Base-by-base conservation (phyloP, 371 early-diverging fungal genomes). In the Paraphysoderma sedebokerense region DNA sequence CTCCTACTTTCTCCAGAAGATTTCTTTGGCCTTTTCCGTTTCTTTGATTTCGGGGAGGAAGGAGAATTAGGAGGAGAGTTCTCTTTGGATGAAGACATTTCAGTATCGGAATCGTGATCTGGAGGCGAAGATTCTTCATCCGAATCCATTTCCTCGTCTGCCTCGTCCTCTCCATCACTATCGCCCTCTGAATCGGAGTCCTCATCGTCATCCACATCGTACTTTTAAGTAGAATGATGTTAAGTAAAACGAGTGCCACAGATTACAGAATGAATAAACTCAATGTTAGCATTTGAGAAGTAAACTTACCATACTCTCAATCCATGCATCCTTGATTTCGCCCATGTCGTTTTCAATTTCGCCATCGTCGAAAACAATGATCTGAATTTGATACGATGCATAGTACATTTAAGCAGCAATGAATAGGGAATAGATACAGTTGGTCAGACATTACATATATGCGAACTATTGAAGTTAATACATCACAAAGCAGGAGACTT, bases 291-390 rank as follows among this genome's bases (percentile, higher is more conserved):
- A 58, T 19, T 66, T 48, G 0, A 17, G 6, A 51, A 17, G 0
- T 8, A 24, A 0, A 53, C 22, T 1, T 26, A 32, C 0, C 11
- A 12, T 35, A 22, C 26, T 20, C 24, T 26, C 9, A 44, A 9
- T 19, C 0, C 31, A 37, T 34, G 12, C 44, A 2, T 8, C 27
- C 3, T 22, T 20, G n/a, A 4, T 26, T 35, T 19, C 34, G 32
- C n/a, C 54, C 57, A 83, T 55, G 20, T 72, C 68, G 20, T 55
- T 57, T n/a, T 76, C 78, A 8, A 82, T 66, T 13, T 77, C 79
- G 7, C 74, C 79, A 45, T 90, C 90, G 44, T 85, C 86, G 50
- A 90, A 66, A 4, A 85, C 79, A 38, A 70, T 63, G 0, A 87
- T 68, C 52, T 81, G 72, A 26, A 12, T 22, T 66, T 67, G 52